phyloP scores from a whole-genome alignment of 768 basidiomycete species.

The Lanmaoa pseudosensibilis region DNA sequence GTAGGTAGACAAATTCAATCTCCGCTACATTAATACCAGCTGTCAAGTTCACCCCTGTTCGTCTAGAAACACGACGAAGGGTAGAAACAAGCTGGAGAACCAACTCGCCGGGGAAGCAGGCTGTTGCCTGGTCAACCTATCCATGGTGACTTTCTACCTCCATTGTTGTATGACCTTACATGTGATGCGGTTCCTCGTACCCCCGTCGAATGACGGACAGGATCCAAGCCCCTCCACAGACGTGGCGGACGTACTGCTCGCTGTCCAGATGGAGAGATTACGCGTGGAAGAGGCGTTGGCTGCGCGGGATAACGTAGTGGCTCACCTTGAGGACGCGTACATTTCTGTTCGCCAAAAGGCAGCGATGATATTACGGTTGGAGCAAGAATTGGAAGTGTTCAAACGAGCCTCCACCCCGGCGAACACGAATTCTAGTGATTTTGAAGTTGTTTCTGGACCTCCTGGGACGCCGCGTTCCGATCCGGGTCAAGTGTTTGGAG shows the following conservation, averaged over 20 bases:
- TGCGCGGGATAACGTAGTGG: constrained; percentile 63
- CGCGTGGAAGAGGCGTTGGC: constrained; percentile 56
- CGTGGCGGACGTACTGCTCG: constrained; percentile 51
- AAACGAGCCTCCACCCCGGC: constrained; percentile 25
- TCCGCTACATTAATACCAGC: constrained; percentile 2
- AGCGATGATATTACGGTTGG: constrained; percentile 47
- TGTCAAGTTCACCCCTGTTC: neutral
- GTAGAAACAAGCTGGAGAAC: constrained; percentile 4
- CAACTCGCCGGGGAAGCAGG: constrained; percentile 3
- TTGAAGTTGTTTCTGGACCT: neutral
- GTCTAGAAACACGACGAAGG: neutral
- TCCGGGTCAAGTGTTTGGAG: neutral
- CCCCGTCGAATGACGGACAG: constrained; percentile 8
- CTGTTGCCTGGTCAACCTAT: neutral
- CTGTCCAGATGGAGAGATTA: constrained; percentile 52
- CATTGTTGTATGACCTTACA: neutral
- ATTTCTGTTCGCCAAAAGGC: constrained; percentile 61
- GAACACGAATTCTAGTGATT: constrained; percentile 8
- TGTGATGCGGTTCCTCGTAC: neutral
- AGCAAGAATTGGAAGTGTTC: constrained; percentile 39
- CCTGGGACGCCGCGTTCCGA: constrained; percentile 1
- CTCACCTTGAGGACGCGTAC: constrained; percentile 60
- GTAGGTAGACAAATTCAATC: neutral
- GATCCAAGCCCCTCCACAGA: constrained; percentile 3
- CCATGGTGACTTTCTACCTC: constrained; percentile 13